Evolutionary conservation across 345 rosid genomes (phyloP), one percentile per base, ranked within the genome.

Genomic region (Xanthoceras sorbifolium): DNA sequence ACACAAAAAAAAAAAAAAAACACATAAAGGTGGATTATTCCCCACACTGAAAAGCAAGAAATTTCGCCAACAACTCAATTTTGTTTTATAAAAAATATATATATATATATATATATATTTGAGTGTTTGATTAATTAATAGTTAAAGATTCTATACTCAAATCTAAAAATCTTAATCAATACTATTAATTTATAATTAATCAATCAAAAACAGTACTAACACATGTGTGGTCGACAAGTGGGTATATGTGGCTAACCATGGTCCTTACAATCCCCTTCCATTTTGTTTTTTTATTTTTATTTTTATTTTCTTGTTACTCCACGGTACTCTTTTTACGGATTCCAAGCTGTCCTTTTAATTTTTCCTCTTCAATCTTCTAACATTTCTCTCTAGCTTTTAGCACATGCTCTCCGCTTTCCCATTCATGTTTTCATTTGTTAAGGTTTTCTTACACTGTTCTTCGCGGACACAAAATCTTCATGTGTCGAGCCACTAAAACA

Each of bases 361-460:
- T 73, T 78, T 71, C 52, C 10, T 42, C 71, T 62, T 81, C 28
- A 64, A 64, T 28, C 61, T 61, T 38, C 63, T 64, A 68, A 72
- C 63, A 55, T 71, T 28, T 4, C 38, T 79, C 73, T 61, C 73
- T 64, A 69, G 76, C 90, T 84, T 42, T 86, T 80, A 64, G 90
- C 96, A 89, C 92, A 88, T 88, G 91, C 66, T 67, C 64, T 18
- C 79, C 86, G 83, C 79, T 67, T 34, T 26, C 52, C 10, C 42
- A 42, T 79, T 25, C 31, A 44, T 36, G 25, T 17, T 4, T 34
- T 48, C 15, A 9, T 36, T 14, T 36, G 15, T 25, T n/a, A 50
- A 46, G 31, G 48, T 52, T 32, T 76, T 1, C 12, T 36, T 9
- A 26, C 4, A 26, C 26, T n/a, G n/a, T n/a, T n/a, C n/a, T n/a